These are phyloP conservation scores for Colletotrichum acutatum DNA, from an alignment of 2,329 filamentous ascomycete genomes.

Conservation along the genomic window DNA sequence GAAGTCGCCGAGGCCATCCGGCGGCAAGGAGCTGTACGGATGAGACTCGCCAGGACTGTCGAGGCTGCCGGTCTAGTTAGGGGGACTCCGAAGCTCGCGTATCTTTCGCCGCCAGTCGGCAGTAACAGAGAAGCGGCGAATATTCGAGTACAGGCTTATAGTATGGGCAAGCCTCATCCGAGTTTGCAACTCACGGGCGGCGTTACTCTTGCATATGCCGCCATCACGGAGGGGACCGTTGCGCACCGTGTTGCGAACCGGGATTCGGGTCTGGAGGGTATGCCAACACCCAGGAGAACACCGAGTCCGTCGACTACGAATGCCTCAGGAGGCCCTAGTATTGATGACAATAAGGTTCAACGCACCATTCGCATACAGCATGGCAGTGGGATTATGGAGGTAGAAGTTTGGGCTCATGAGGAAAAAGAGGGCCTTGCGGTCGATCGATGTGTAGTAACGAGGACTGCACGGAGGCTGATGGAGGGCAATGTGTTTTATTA, in stretches of 20 bases:
- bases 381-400: slow-evolving; percentile 43
- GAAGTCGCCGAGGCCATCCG: slow-evolving; percentile 62
- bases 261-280: not conserved
- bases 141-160: slow-evolving; percentile 57
- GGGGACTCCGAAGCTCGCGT: slow-evolving; percentile 65
- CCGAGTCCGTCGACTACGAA: slow-evolving; percentile 35
- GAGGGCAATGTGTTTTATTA: slow-evolving; percentile 46
- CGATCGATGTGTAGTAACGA: slow-evolving; percentile 42
- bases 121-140: slow-evolving; percentile 41
- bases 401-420: slow-evolving; percentile 37
- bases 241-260: slow-evolving; percentile 38
- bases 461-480: slow-evolving; percentile 46
- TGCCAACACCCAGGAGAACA: slow-evolving; percentile 37
- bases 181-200: slow-evolving; percentile 64
- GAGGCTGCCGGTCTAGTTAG: slow-evolving; percentile 45
- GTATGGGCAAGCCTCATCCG: slow-evolving; percentile 61
- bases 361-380: slow-evolving; percentile 40
- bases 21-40: slow-evolving; percentile 62
- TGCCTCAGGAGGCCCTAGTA: not conserved
- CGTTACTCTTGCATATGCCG: slow-evolving; percentile 57
- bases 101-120: slow-evolving; percentile 53
- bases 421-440: slow-evolving; percentile 37
- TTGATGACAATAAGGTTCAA: not conserved
- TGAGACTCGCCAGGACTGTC: slow-evolving; percentile 62
- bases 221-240: slow-evolving; percentile 54